phyloP scores from a whole-genome alignment of 2,329 filamentous ascomycete species.

The Alternaria brassicae region DNA sequence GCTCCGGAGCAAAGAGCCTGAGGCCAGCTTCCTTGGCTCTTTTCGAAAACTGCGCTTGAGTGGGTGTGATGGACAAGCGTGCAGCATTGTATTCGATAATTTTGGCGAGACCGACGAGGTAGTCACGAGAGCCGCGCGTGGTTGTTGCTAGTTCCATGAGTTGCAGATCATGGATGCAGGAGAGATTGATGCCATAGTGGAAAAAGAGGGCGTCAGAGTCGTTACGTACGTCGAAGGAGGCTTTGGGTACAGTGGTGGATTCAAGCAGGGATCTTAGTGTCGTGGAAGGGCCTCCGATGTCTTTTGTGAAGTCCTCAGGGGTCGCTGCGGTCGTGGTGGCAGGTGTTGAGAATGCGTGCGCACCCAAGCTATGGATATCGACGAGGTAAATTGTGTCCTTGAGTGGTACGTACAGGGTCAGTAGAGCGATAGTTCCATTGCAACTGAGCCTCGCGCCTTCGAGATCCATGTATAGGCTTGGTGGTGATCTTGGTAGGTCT shows the following conservation, averaged over 20 bases:
- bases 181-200: constrained; percentile 23
- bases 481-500: background rate
- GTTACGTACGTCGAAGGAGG: constrained; percentile 41
- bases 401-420: constrained; percentile 8
- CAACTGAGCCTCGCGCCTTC: constrained; percentile 36
- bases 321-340: constrained; percentile 17
- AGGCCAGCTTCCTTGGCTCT: background rate
- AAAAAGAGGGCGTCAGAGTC: constrained; percentile 37
- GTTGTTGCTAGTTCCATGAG: constrained; percentile 28
- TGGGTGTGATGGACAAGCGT: background rate
- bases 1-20: background rate
- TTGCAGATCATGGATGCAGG: constrained; percentile 25
- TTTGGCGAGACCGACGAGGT: background rate
- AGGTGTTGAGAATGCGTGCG: constrained; percentile 38
- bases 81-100: background rate
- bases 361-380: constrained; percentile 38
- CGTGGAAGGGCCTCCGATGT: constrained; percentile 1
- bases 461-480: constrained; percentile 30
- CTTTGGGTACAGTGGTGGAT: constrained; percentile 19
- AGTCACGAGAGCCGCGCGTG: background rate
- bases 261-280: background rate
- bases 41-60: background rate
- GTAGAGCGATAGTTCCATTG: constrained; percentile 32
- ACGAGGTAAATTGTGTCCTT: constrained; percentile 24
- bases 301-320: background rate